Percentiles rank a stretch among this genome's conserved stretches.
Conservation (phyloP, 2,329 filamentous ascomycete species). For the Xylariaceae sp. region DNA sequence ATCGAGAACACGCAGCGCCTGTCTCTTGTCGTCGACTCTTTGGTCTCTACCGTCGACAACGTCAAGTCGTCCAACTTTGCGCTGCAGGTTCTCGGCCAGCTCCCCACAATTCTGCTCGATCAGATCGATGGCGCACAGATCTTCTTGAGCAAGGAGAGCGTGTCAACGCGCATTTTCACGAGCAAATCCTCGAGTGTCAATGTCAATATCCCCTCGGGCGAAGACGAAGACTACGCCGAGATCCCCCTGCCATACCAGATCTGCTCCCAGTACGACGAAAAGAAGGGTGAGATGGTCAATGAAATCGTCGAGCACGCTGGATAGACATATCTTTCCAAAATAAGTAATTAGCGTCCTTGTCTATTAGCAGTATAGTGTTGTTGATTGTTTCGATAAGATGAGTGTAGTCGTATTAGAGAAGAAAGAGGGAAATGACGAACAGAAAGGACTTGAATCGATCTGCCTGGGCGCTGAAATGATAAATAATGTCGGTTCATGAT, state of each 20-base stretch:
- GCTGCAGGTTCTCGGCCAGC: conserved; percentile 79
- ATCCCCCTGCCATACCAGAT: conserved; percentile 87
- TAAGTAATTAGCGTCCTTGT: too few relatives aligned
- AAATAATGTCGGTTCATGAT: too few relatives aligned
- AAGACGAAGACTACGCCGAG: conserved; percentile 80
- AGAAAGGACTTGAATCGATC: too few relatives aligned
- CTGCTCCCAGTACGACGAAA: conserved; percentile 66
- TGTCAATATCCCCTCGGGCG: conserved; percentile 70
- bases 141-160: conserved; percentile 84
- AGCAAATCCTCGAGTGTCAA: conserved; percentile 64
- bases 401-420: too few relatives aligned
- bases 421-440: too few relatives aligned
- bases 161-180: conserved; percentile 64
- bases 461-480: too few relatives aligned
- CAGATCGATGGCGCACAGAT: conserved; percentile 87
- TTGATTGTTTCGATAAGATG: too few relatives aligned
- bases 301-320: conserved; percentile 96
- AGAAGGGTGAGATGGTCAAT: conserved; percentile 71
- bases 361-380: too few relatives aligned
- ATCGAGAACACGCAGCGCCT: conserved; percentile 85
- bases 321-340: too few relatives aligned
- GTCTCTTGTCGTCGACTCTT: conserved; percentile 81
- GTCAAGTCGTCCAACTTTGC: conserved; percentile 95
- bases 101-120: conserved; percentile 87
- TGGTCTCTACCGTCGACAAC: conserved; percentile 88